Conservation (phyloP, 1,284 basidiomycete species). For the Pulveroboletus sp. region DNA sequence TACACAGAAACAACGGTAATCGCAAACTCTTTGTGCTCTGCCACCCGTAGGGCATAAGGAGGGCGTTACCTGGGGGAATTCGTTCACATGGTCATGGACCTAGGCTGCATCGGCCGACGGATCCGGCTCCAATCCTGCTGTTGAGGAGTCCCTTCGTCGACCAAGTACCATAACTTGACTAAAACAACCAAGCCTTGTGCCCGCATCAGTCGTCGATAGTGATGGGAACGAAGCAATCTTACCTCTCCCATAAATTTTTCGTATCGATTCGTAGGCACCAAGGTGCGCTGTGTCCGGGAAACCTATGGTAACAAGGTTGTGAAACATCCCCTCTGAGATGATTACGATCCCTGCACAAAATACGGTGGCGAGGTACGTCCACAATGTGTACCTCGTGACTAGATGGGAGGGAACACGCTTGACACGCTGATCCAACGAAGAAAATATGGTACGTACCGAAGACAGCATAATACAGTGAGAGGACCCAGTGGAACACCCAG, state of each 20-base stretch:
- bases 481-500: conserved; percentile 31
- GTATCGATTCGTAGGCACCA: conserved; percentile 18
- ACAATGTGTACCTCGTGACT: conserved; percentile 21
- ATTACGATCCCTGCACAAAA: conserved; percentile 21
- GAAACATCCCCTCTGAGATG: conserved; percentile 27
- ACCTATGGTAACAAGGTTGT: conserved; percentile 16
- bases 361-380: conserved; percentile 24
- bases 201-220: not conserved
- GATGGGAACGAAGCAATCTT: not conserved
- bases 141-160: conserved; percentile 2
- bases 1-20: not conserved
- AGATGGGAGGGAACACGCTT: not conserved
- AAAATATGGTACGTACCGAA: conserved; percentile 18
- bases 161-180: conserved; percentile 23
- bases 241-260: conserved; percentile 25
- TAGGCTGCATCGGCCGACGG: conserved; percentile 3
- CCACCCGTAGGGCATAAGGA: not conserved
- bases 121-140: not conserved
- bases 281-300: conserved; percentile 19
- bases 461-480: conserved; percentile 22
- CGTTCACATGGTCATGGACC: conserved; percentile 24
- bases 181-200: conserved; percentile 18
- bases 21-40: not conserved
- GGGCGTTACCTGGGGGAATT: not conserved
- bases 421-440: no score